Base-by-base conservation (phyloP, 352 stramenopile species). In the Pythium phragmiticola region DNA sequence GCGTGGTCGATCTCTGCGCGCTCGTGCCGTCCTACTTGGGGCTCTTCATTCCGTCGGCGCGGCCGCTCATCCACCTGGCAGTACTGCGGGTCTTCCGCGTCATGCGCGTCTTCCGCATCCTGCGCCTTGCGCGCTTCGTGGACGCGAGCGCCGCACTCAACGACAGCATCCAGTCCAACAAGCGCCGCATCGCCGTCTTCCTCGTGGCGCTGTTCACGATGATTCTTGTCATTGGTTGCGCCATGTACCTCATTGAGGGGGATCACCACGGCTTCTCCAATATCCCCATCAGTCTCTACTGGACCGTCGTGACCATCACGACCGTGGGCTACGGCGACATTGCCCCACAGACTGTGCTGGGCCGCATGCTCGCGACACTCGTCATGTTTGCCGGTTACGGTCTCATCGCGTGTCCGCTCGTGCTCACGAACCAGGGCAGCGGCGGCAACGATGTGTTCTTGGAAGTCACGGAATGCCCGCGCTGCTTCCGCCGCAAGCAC, bases 351-450 rank as follows among this genome's bases (percentile, higher is more conserved):
- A 92, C 87, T 0, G 82, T 94, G 33, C 66, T 88, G 9, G 87
- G 87, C 4, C 86, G 88, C 16, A 80, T 96, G 63, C 63, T 96
- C 4, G 84, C 86, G 33, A 92, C 84, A 1, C 37, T 93, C 51
- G 87, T 95, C 51, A 95, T 95, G 87, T 92, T 95, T 63, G 75
- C 83, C 13, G 86, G 86, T 62, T 95, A 95, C 71, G 87, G 84
- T n/a, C 79, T 94, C 57, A 92, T 92, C 43, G 84, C 84, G 16
- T 92, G 84, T 57, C 85, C 85, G 58, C 69, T 93, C n/a, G 70
- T 95, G 51, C 66, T 95, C 28, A 90, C 55, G 28, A 65, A 82
- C 60, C 80, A 88, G 42, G 56, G 67, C n/a, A 72, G 69, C 9
- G 66, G 69, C 19, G 62, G 7, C 28, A 23, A 87, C 41, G 79